phyloP scores from a whole-genome alignment of 768 basidiomycete genomes.

The Cyclocybe cylindracea region DNA sequence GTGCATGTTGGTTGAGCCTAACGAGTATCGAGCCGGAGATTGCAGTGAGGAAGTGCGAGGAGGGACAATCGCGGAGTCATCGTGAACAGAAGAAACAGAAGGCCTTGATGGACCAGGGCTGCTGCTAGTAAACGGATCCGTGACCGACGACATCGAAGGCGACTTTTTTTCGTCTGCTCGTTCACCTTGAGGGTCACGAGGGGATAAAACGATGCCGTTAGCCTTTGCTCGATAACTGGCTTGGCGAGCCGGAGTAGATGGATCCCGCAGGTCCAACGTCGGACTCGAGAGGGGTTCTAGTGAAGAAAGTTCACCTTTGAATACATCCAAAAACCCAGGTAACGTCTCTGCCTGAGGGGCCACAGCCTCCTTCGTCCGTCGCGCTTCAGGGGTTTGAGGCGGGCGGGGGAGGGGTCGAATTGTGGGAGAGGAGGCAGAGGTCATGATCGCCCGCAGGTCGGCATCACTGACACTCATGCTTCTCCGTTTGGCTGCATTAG shows the following conservation, averaged over 20 bases:
- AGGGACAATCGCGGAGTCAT: constrained; percentile 39
- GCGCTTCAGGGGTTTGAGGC: constrained; percentile 21
- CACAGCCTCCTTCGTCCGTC: constrained; percentile 29
- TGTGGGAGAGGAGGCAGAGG: constrained; percentile 35
- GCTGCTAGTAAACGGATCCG: constrained; percentile 8
- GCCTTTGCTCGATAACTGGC: constrained; percentile 35
- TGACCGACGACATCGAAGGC: not conserved
- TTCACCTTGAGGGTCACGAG: constrained; percentile 18
- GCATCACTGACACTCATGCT: constrained; percentile 76
- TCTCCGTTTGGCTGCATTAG: constrained; percentile 50
- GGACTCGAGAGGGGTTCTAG: constrained; percentile 56
- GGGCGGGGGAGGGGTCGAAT: constrained; percentile 18
- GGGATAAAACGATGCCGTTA: constrained; percentile 28
- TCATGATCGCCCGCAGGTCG: constrained; percentile 49
- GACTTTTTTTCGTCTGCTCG: constrained; percentile 20
- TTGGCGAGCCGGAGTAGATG: constrained; percentile 57
- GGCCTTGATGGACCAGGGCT: constrained; percentile 8
- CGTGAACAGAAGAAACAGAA: not conserved
- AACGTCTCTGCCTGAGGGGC: constrained; percentile 33
- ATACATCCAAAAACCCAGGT: constrained; percentile 67
- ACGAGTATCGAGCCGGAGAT: constrained; percentile 31
- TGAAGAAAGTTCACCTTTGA: constrained; percentile 71
- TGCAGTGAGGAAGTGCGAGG: constrained; percentile 54
- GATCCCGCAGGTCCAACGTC: constrained; percentile 65
- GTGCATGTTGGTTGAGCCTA: constrained; percentile 27